A percentile compares a stretch with the other conserved stretches of the same genome.
Evolutionary conservation across 352 stramenopile genomes (phyloP).

Genomic region (Pythium phragmitis): DNA sequence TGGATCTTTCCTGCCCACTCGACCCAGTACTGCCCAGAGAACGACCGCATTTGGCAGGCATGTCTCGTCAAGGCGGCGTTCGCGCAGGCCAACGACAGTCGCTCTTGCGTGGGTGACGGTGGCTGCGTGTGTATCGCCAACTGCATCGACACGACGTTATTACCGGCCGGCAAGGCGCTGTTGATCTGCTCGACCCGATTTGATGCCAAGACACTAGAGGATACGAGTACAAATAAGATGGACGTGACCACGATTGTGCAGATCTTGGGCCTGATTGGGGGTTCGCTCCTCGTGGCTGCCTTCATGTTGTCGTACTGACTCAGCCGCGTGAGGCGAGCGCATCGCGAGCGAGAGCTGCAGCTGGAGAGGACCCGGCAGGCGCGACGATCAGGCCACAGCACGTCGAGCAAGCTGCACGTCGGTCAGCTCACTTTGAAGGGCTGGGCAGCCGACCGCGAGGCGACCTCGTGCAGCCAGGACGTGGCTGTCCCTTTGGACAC

Average conservation of each 20-base stretch:
- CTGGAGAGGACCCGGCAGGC: neutral
- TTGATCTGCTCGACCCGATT: neutral
- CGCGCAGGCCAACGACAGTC: constrained; percentile 10
- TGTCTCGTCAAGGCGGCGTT: constrained; percentile 3
- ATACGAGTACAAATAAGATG: no score
- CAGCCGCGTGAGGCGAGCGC: neutral
- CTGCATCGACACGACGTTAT: constrained; percentile 5
- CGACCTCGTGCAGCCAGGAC: neutral
- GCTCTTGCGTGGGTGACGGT: constrained; percentile 18
- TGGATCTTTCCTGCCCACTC: constrained; percentile 10
- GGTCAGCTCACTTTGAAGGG: neutral
- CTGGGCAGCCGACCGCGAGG: neutral
- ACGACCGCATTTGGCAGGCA: neutral
- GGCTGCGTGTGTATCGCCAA: constrained; percentile 23
- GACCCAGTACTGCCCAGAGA: constrained; percentile 9
- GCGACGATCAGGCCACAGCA: neutral
- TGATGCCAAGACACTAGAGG: no score
- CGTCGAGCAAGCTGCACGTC: neutral
- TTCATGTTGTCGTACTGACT: neutral
- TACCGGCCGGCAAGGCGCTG: neutral
- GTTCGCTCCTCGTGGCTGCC: neutral
- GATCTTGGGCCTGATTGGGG: neutral
- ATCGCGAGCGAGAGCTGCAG: neutral
- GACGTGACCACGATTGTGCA: neutral
- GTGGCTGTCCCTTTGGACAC: neutral